Percentiles rank a stretch among this genome's conserved stretches.
Evolutionary conservation across 495 filamentous ascomycete genomes (phyloP).

Genomic region (Neurospora sublineolata): DNA sequence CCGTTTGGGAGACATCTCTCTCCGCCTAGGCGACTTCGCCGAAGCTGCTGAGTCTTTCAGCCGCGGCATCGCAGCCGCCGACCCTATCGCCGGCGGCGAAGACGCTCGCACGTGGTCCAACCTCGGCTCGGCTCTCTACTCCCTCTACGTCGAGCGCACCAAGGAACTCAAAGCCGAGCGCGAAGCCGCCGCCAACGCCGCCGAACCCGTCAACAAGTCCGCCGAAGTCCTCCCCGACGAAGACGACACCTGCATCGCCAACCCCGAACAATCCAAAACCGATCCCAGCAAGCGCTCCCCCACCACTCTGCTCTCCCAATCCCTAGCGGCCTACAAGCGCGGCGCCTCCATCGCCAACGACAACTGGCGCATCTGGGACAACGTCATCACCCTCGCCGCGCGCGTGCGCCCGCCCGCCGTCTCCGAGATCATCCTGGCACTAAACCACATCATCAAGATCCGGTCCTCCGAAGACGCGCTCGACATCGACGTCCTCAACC

Average conservation of each 20-base stretch:
- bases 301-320: slow-evolving; percentile 54
- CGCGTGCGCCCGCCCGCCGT: slow-evolving; percentile 60
- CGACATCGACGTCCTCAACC: slow-evolving; percentile 58
- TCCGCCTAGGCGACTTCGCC: slow-evolving; percentile 63
- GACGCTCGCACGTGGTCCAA: slow-evolving; percentile 95
- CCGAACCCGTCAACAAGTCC: slow-evolving; percentile 6
- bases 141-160: slow-evolving; percentile 29
- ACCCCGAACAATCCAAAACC: not conserved
- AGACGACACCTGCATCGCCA: slow-evolving; percentile 6
- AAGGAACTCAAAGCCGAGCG: slow-evolving; percentile 25
- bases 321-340: slow-evolving; percentile 72
- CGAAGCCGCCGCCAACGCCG: slow-evolving; percentile 16
- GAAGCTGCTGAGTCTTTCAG: slow-evolving; percentile 81
- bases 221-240: slow-evolving; percentile 4
- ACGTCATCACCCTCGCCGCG: slow-evolving; percentile 74
- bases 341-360: slow-evolving; percentile 70
- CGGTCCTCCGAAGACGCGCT: slow-evolving; percentile 63
- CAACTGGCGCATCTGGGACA: slow-evolving; percentile 90
- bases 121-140: slow-evolving; percentile 65
- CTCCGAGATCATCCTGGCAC: slow-evolving; percentile 58
- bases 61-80: slow-evolving; percentile 46
- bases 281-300: slow-evolving; percentile 25
- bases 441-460: slow-evolving; percentile 64
- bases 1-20: slow-evolving; percentile 73
- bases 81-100: slow-evolving; percentile 57